A percentile compares a stretch with the other conserved stretches of the same genome.
Conservation (phyloP, 225 moss, liverwort and hornwort species). For the Sphagnum contortum region DNA sequence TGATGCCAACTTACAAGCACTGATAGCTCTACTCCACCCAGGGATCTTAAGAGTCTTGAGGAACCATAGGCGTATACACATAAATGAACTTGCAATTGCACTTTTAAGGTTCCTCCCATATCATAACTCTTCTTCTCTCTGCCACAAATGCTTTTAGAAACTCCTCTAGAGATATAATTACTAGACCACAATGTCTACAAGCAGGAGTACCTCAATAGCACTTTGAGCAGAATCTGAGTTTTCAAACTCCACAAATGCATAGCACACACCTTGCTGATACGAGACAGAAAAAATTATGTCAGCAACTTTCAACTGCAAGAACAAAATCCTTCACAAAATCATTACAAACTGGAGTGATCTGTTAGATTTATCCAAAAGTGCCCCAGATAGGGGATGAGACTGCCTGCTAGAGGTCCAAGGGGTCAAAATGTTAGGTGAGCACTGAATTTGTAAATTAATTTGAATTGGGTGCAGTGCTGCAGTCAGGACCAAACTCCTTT, state of each 20-base stretch:
- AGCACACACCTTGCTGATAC: slow-evolving; percentile 67
- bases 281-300: background rate
- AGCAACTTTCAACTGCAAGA: background rate
- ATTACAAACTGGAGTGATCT: background rate
- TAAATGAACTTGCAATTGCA: too few species aligned
- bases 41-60: too few species aligned
- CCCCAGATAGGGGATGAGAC: too few species aligned
- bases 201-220: slow-evolving; percentile 61
- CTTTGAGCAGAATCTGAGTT: slow-evolving; percentile 52
- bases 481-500: too few species aligned
- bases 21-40: too few species aligned
- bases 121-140: background rate
- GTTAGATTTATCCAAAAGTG: too few species aligned
- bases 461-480: too few species aligned
- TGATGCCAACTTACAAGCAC: too few species aligned
- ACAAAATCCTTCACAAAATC: background rate
- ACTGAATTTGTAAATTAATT: too few species aligned
- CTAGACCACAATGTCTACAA: background rate
- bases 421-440: too few species aligned
- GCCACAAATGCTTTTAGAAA: background rate
- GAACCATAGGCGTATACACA: too few species aligned
- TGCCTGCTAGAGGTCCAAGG: too few species aligned
- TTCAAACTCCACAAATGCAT: slow-evolving; percentile 93
- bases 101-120: background rate
- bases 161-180: background rate